Conservation (phyloP, 805 yeast species). For the Myxozyma neotropica region DNA sequence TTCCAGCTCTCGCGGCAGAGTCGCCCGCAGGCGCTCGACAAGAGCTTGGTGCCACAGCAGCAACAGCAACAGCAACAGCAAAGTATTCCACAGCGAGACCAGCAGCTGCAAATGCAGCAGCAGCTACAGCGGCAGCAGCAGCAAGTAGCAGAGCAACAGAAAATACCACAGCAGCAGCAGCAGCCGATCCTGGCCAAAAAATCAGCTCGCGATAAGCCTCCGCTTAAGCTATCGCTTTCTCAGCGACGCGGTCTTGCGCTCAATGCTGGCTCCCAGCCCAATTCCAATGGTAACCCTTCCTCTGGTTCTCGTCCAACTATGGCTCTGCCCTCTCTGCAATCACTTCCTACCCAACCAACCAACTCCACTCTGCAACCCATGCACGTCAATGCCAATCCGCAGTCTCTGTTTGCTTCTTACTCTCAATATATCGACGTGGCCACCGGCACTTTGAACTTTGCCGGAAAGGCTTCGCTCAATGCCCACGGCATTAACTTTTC, state of each 20-base stretch:
- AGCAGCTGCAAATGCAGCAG: slow-evolving; percentile 13
- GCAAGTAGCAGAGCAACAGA: slow-evolving; percentile 22
- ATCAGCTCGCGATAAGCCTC: slow-evolving; percentile 10
- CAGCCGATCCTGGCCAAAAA: slow-evolving; percentile 24
- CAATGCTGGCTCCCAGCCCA: slow-evolving; percentile 10
- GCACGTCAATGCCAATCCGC: slow-evolving; percentile 27
- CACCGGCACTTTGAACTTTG: slow-evolving; percentile 87
- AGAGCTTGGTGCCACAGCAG: slow-evolving; percentile 42
- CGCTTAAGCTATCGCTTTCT: slow-evolving; percentile 41
- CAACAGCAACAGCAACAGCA: slow-evolving; percentile 28
- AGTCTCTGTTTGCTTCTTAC: slow-evolving; percentile 68
- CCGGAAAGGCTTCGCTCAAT: slow-evolving; percentile 90
- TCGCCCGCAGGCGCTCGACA: slow-evolving; percentile 20
- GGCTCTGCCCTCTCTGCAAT: background rate
- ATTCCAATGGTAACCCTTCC: background rate
- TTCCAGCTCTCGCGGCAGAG: slow-evolving; percentile 77
- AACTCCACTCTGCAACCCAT: slow-evolving; percentile 27
- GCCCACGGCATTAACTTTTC: slow-evolving; percentile 90
- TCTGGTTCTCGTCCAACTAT: background rate
- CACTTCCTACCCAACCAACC: background rate
- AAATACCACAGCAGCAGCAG: slow-evolving; percentile 39
- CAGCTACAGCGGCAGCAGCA: slow-evolving; percentile 23
- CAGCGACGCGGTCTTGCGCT: slow-evolving; percentile 44
- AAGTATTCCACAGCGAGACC: slow-evolving; percentile 27
- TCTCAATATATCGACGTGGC: slow-evolving; percentile 88